Conservation (phyloP, 352 stramenopile species). For the Pythium oligandrum region DNA sequence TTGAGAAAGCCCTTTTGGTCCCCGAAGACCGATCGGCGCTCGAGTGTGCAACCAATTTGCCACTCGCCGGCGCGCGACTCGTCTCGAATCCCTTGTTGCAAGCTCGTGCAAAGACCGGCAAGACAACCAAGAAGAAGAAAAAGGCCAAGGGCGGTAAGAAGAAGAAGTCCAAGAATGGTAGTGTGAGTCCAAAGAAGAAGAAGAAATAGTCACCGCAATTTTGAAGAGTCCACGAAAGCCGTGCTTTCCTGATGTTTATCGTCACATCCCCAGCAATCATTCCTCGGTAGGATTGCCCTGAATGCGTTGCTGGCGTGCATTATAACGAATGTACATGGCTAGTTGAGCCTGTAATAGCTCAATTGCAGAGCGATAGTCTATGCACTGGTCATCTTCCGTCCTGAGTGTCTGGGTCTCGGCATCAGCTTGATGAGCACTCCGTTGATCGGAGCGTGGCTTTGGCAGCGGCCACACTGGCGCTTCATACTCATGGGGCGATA, state of each 20-base stretch:
- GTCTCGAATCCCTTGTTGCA: conserved; percentile 37
- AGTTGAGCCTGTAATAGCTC: conserved; percentile 17
- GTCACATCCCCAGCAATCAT: neutral
- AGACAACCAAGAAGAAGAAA: conserved; percentile 38
- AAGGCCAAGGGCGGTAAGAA: conserved; percentile 31
- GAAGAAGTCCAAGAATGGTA: conserved; percentile 31
- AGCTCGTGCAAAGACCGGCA: conserved; percentile 26
- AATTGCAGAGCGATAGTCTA: no score
- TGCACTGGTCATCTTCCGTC: no score
- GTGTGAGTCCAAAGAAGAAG: conserved; percentile 10
- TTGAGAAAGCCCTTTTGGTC: conserved; percentile 55
- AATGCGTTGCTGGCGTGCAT: conserved; percentile 3
- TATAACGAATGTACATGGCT: conserved; percentile 23
- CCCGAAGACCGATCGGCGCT: conserved; percentile 49
- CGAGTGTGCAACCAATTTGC: conserved; percentile 48
- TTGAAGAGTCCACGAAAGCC: neutral
- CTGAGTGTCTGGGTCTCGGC: no score
- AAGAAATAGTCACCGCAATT: conserved; percentile 12
- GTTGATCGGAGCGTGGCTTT: no score
- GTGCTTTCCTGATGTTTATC: neutral
- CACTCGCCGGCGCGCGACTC: conserved; percentile 41
- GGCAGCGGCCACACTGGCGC: no score
- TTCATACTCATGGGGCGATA: no score
- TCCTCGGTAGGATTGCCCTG: neutral
- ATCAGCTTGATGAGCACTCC: no score